Conservation (phyloP, 2,329 filamentous ascomycete genomes). For the Aureobasidium sp. region DNA sequence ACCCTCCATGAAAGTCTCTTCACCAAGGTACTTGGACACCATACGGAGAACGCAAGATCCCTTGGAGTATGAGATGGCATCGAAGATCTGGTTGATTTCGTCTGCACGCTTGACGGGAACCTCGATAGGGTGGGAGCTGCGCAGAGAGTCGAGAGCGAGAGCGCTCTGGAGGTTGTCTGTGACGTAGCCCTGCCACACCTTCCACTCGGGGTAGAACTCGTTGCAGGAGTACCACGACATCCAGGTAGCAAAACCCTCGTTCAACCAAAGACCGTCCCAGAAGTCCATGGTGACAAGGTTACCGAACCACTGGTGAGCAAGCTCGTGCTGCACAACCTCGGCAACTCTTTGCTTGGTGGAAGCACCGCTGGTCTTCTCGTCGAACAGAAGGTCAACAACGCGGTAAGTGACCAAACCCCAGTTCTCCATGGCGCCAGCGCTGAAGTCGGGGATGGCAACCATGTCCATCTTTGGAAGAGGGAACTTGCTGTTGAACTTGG, state of each 20-base stretch:
- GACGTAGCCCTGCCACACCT: slow-evolving; percentile 93
- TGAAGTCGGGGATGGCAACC: slow-evolving; percentile 92
- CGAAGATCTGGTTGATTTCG: slow-evolving; percentile 97
- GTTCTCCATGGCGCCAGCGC: slow-evolving; percentile 95
- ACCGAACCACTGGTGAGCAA: slow-evolving; percentile 97
- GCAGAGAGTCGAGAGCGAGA: slow-evolving; percentile 75
- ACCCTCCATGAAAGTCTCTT: slow-evolving; percentile 87
- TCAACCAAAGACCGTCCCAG: slow-evolving; percentile 89
- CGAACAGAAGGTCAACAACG: slow-evolving; percentile 80
- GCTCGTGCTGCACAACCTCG: slow-evolving; percentile 91
- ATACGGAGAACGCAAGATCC: slow-evolving; percentile 92
- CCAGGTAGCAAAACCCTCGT: slow-evolving; percentile 86
- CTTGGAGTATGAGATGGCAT: slow-evolving; percentile 95
- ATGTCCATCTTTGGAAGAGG: slow-evolving; percentile 93
- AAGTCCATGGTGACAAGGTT: slow-evolving; percentile 98
- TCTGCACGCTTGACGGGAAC: slow-evolving; percentile 91
- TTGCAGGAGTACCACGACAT: slow-evolving; percentile 95
- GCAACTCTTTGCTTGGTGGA: slow-evolving; percentile 87
- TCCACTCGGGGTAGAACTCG: slow-evolving; percentile 94
- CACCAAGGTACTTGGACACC: slow-evolving; percentile 91
- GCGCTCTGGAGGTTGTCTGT: slow-evolving; percentile 86
- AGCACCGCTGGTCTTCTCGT: slow-evolving; percentile 84
- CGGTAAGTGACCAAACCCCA: slow-evolving; percentile 96
- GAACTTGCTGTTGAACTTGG: slow-evolving; percentile 81
- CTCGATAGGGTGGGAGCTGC: slow-evolving; percentile 94